Conservation (phyloP, 345 rosid genomes). For the Brassica juncea region DNA sequence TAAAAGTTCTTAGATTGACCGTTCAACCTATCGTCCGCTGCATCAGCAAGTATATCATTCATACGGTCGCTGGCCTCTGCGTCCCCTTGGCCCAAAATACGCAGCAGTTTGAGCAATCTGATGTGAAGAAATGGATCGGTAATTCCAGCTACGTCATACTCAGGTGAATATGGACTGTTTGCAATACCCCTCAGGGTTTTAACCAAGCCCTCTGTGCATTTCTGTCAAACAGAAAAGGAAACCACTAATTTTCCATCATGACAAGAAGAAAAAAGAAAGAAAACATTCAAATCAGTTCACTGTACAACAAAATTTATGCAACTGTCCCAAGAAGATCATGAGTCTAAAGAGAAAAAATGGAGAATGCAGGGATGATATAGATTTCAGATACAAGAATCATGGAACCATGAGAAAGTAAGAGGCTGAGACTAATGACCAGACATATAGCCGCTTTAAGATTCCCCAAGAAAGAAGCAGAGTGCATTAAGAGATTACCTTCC, state of each 20-base stretch:
- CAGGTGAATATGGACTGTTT: constrained; percentile 94
- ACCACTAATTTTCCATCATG: constrained; percentile 12
- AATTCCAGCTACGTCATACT: constrained; percentile 95
- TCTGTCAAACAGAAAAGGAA: constrained; percentile 50
- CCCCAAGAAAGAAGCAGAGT: constrained; percentile 6
- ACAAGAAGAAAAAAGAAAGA: constrained; percentile 9
- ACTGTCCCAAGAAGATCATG: constrained; percentile 14
- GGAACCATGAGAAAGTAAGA: constrained; percentile 18
- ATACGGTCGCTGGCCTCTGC: constrained; percentile 89
- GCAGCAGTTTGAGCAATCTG: constrained; percentile 86
- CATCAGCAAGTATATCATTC: constrained; percentile 99
- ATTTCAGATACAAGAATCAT: constrained; percentile 20
- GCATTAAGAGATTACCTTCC: constrained; percentile 63
- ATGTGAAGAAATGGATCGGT: constrained; percentile 95
- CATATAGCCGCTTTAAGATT: constrained; percentile 16
- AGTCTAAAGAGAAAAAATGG: constrained; percentile 18
- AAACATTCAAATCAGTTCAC: constrained; percentile 4
- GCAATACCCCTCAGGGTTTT: constrained; percentile 77
- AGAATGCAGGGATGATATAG: constrained; percentile 12
- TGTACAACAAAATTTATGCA: constrained; percentile 12
- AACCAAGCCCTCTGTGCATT: constrained; percentile 84
- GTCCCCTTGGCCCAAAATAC: constrained; percentile 89
- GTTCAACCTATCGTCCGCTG: too few relatives aligned
- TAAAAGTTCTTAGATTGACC: too few relatives aligned
- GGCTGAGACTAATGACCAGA: constrained; percentile 18